phyloP scores from a whole-genome alignment of 1,284 basidiomycete genomes.

The Austroboletus sp. region DNA sequence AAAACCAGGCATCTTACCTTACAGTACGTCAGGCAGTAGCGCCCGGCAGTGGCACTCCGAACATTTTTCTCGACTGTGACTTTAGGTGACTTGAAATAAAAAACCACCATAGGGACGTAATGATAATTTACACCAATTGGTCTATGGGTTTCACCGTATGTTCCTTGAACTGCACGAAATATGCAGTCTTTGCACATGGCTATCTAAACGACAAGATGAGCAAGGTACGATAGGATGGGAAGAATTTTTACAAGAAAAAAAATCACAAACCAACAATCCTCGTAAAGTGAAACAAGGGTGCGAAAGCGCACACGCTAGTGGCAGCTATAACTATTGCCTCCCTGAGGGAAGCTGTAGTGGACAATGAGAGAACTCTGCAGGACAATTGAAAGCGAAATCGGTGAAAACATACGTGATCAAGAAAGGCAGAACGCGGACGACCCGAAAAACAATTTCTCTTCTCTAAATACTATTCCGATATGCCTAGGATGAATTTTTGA shows the following conservation, averaged over 20 bases:
- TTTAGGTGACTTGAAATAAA: conserved; percentile 7
- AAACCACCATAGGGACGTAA: conserved; percentile 33
- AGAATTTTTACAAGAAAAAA: conserved; percentile 14
- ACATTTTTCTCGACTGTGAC: conserved; percentile 35
- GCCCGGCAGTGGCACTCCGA: conserved; percentile 36
- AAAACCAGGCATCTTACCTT: conserved; percentile 24
- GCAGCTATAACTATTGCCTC: conserved; percentile 33
- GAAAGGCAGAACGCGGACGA: conserved; percentile 50
- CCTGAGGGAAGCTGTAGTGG: conserved; percentile 3
- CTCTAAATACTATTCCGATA: too few species aligned
- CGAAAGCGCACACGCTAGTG: conserved; percentile 15
- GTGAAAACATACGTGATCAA: conserved; percentile 45
- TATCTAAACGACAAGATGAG: neutral
- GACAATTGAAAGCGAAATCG: neutral
- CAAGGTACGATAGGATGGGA: neutral
- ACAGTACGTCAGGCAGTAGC: conserved; percentile 41
- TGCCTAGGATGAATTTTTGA: too few species aligned
- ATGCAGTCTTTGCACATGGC: too few species aligned
- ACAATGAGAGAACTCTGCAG: too few species aligned
- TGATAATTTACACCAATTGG: conserved; percentile 34
- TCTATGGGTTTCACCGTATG: conserved; percentile 44
- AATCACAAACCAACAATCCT: conserved; percentile 4
- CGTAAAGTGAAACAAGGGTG: conserved; percentile 35
- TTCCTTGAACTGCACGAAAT: conserved; percentile 44
- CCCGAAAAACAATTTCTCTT: conserved; percentile 31